Percentiles rank a stretch among this genome's conserved stretches.
phyloP scores from a whole-genome alignment of 2,329 filamentous ascomycete species.

The Monosporascus sp. region DNA sequence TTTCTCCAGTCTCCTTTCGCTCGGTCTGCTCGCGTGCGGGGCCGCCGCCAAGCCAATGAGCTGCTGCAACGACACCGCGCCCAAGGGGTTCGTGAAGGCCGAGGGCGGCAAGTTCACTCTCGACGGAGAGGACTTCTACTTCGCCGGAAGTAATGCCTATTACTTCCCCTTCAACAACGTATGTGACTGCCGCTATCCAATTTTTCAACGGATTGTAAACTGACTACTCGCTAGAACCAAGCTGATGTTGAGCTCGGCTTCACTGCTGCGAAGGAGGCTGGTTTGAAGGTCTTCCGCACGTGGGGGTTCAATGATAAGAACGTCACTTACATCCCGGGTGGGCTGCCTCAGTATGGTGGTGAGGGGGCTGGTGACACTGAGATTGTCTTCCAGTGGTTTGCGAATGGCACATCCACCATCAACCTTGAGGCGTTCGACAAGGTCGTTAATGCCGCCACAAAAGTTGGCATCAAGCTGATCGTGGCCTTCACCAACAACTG shows the following conservation, averaged over 20 bases:
- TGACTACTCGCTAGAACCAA: constrained; percentile 33
- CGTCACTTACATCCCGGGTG: constrained; percentile 36
- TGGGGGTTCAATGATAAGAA: constrained; percentile 58
- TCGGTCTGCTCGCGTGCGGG: constrained; percentile 7
- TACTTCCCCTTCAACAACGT: constrained; percentile 53
- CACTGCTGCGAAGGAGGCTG: constrained; percentile 17
- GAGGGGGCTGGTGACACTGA: constrained; percentile 42
- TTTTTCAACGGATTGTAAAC: background rate
- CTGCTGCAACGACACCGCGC: constrained; percentile 5
- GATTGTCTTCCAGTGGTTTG: constrained; percentile 41
- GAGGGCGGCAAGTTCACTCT: constrained; percentile 47
- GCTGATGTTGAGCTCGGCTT: constrained; percentile 21
- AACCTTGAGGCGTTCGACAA: constrained; percentile 43
- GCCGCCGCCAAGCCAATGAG: constrained; percentile 8
- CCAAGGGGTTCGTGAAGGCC: constrained; percentile 42
- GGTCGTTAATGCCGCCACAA: constrained; percentile 45
- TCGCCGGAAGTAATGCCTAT: constrained; percentile 54
- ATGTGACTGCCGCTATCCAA: constrained; percentile 8
- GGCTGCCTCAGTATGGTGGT: constrained; percentile 47
- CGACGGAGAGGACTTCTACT: constrained; percentile 51
- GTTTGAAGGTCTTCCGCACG: constrained; percentile 45
- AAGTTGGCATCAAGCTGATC: constrained; percentile 47
- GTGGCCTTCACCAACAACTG: constrained; percentile 54
- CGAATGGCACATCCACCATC: constrained; percentile 41
- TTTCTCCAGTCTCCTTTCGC: constrained; percentile 5